phyloP scores from a whole-genome alignment of 169 alveolate genomes.

The Eimeria tenella region DNA sequence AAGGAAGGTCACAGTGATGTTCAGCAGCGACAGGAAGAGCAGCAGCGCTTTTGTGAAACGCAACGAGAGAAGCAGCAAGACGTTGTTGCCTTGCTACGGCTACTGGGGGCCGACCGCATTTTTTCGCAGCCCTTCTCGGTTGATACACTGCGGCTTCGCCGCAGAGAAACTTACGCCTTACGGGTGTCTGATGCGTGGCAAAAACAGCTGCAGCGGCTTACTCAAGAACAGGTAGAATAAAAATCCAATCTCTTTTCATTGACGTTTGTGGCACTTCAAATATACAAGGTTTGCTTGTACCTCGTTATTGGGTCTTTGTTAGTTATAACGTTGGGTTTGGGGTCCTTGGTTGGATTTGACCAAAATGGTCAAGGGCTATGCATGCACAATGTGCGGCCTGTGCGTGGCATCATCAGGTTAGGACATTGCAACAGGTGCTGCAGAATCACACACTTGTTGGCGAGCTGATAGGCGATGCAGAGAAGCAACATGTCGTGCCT shows the following conservation, averaged over 20 bases:
- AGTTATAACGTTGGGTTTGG: not conserved
- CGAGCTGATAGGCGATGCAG: conserved; percentile 68
- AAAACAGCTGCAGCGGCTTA: conserved; percentile 20
- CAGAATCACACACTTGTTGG: conserved; percentile 75
- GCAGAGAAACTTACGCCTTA: conserved; percentile 33
- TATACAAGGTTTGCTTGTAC: no score
- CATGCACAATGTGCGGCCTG: no score
- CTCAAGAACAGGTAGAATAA: not conserved
- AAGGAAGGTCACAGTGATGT: not conserved
- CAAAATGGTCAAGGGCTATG: no score
- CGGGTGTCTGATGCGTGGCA: conserved; percentile 61
- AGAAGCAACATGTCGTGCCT: conserved; percentile 70
- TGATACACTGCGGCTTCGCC: not conserved
- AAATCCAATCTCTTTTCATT: no score
- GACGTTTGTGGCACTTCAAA: no score
- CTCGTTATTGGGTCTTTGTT: no score
- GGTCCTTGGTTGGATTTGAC: not conserved
- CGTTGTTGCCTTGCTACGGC: conserved; percentile 42
- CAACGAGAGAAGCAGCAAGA: not conserved
- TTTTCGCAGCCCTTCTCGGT: not conserved
- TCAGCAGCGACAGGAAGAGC: conserved; percentile 1
- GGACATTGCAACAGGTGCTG: conserved; percentile 51
- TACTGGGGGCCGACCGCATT: conserved; percentile 39
- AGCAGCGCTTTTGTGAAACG: not conserved
- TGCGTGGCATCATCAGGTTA: conserved; percentile 7